Evolutionary conservation across 2,329 filamentous ascomycete genomes (phyloP).

Genomic region (Aspergillus unguis): DNA sequence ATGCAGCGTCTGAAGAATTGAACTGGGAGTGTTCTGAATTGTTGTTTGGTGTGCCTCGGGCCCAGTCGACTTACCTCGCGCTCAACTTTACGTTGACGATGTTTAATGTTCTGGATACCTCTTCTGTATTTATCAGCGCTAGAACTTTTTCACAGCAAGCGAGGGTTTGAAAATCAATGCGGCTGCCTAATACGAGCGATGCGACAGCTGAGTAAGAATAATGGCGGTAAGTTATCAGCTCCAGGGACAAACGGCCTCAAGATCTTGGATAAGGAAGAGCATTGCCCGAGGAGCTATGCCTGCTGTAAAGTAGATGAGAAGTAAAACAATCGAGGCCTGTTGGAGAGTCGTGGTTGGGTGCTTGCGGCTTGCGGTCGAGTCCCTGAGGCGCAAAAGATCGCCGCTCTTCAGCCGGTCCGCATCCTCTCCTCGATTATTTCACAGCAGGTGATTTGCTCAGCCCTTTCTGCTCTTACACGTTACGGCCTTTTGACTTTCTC

Average conservation of each 20-base stretch:
- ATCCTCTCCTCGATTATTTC: slow-evolving; percentile 4
- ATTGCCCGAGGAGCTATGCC: no score
- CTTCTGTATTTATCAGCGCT: slow-evolving; percentile 4
- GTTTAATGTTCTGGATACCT: slow-evolving; percentile 2
- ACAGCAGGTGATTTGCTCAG: slow-evolving; percentile 4
- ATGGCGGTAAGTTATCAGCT: no score
- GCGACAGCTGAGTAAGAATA: neutral
- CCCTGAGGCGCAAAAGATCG: slow-evolving; percentile 8
- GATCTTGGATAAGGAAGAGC: no score
- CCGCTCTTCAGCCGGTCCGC: slow-evolving; percentile 2
- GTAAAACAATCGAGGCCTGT: neutral
- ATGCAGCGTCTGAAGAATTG: neutral
- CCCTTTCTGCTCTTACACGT: neutral
- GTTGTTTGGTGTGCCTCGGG: neutral
- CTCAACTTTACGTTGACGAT: neutral
- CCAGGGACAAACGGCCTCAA: neutral
- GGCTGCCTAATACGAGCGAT: slow-evolving; percentile 10
- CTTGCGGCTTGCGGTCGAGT: neutral
- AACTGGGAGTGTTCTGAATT: neutral
- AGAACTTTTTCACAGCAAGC: slow-evolving; percentile 1
- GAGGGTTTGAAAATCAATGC: slow-evolving; percentile 5
- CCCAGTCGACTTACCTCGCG: neutral
- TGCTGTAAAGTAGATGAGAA: neutral
- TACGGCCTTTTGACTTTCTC: slow-evolving; percentile 1
- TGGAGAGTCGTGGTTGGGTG: neutral